Evolutionary conservation across 2,329 filamentous ascomycete species (phyloP).

Genomic region (Nothopassalora personata): DNA sequence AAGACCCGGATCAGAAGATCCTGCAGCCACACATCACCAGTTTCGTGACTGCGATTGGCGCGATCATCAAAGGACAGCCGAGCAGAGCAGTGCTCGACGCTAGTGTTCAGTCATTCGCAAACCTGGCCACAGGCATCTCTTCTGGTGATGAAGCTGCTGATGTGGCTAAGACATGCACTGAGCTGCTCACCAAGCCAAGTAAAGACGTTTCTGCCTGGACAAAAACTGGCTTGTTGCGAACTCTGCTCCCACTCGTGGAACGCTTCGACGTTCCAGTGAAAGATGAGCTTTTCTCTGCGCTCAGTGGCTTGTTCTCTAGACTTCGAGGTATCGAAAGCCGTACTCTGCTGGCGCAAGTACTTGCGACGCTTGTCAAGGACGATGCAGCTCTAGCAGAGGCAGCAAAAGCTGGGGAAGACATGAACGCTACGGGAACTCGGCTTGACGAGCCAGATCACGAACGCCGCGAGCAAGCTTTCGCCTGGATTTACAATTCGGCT

Average conservation of each 20-base stretch:
- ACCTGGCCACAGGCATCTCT: slow-evolving; percentile 65
- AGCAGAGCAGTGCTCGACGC: slow-evolving; percentile 72
- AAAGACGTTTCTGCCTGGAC: slow-evolving; percentile 75
- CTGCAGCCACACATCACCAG: slow-evolving; percentile 63
- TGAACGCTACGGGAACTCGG: slow-evolving; percentile 73
- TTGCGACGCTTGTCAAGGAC: slow-evolving; percentile 63
- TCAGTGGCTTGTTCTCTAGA: slow-evolving; percentile 81
- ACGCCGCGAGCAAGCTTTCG: slow-evolving; percentile 71
- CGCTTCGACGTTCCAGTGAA: slow-evolving; percentile 15
- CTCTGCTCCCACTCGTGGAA: slow-evolving; percentile 65
- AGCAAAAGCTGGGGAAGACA: slow-evolving; percentile 64
- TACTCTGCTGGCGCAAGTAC: slow-evolving; percentile 64
- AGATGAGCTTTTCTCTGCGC: slow-evolving; percentile 63
- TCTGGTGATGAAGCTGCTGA: slow-evolving; percentile 65
- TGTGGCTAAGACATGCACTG: slow-evolving; percentile 73
- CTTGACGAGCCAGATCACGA: slow-evolving; percentile 89
- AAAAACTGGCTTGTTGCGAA: slow-evolving; percentile 73
- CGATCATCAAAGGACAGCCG: slow-evolving; percentile 52
- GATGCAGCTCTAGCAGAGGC: slow-evolving; percentile 58
- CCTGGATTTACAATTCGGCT: slow-evolving; percentile 59
- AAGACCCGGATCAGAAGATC: slow-evolving; percentile 51
- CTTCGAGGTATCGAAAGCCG: slow-evolving; percentile 79
- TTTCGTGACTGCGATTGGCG: slow-evolving; percentile 53
- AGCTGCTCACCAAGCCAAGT: slow-evolving; percentile 77
- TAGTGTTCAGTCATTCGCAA: slow-evolving; percentile 73